Conservation (phyloP, 495 filamentous ascomycete genomes). For the Lepidopterella palustris region DNA sequence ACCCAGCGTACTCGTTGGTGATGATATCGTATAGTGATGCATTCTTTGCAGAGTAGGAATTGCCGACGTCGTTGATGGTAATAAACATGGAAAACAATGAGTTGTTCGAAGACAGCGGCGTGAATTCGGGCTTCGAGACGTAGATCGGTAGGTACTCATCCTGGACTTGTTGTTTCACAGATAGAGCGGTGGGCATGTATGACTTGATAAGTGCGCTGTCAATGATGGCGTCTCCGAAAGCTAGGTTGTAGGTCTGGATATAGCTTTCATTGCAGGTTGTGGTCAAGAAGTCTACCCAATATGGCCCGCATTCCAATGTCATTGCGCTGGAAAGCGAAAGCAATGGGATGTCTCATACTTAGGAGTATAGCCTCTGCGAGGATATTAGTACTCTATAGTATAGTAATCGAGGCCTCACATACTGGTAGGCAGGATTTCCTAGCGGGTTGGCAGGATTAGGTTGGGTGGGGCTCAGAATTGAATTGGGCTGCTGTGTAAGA, state of each 20-base stretch:
- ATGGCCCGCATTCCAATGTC: too few relatives aligned
- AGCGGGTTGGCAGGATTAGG: conserved; percentile 61
- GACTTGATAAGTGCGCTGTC: conserved; percentile 52
- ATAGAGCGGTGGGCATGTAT: conserved; percentile 47
- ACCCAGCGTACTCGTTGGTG: conserved; percentile 51
- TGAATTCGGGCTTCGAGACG: conserved; percentile 35
- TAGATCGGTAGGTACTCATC: conserved; percentile 45
- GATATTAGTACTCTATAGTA: background rate
- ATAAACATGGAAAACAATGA: conserved; percentile 67
- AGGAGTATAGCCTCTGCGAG: conserved; percentile 41
- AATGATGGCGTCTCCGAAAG: conserved; percentile 63
- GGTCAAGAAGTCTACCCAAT: conserved; percentile 63
- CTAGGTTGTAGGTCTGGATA: conserved; percentile 61
- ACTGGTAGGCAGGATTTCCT: conserved; percentile 64
- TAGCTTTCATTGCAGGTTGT: conserved; percentile 54
- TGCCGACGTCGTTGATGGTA: conserved; percentile 74
- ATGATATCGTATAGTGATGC: conserved; percentile 46
- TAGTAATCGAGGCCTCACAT: conserved; percentile 17
- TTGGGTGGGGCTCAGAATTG: conserved; percentile 51
- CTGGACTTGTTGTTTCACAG: conserved; percentile 53
- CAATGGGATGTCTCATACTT: too few relatives aligned
- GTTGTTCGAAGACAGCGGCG: conserved; percentile 50
- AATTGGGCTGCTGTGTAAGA: conserved; percentile 64
- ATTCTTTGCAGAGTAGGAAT: conserved; percentile 48
- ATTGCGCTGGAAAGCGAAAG: too few relatives aligned